Evolutionary conservation across 345 rosid genomes (phyloP).

Genomic region (Brassica nigra): DNA sequence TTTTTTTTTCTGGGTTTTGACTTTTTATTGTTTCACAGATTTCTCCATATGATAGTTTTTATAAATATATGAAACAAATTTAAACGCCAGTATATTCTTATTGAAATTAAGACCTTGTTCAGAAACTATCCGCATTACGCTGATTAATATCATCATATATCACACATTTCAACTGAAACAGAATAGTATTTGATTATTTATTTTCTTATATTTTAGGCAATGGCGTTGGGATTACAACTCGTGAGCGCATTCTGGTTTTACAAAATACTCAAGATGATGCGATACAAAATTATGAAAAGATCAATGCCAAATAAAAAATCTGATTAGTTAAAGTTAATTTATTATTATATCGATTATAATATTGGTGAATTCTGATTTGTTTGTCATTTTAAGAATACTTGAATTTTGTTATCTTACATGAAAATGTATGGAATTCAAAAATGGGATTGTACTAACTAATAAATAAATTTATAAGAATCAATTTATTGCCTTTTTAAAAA

Average conservation of each 20-base stretch:
- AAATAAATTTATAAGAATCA: not conserved
- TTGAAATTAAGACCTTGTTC: not conserved
- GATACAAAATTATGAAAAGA: slow-evolving; percentile 51
- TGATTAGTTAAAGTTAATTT: not conserved
- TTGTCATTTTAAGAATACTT: not conserved
- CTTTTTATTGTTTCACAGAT: not conserved
- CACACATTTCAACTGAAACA: not conserved
- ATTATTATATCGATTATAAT: not conserved
- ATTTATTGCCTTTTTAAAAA: not conserved
- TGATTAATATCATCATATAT: not conserved
- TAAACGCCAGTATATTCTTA: not conserved
- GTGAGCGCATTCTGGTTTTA: slow-evolving; percentile 89
- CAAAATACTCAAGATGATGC: slow-evolving; percentile 76
- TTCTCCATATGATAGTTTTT: not conserved
- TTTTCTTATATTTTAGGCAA: slow-evolving; percentile 50
- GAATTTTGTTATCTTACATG: not conserved
- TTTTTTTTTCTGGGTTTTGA: not conserved
- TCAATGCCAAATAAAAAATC: not conserved
- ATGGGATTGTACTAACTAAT: not conserved
- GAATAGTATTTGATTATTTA: not conserved
- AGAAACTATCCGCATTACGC: not conserved
- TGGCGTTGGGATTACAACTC: slow-evolving; percentile 69
- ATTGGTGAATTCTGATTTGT: not conserved
- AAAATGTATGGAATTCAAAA: not conserved
- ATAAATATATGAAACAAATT: not conserved